Conservation (phyloP, 1,284 basidiomycete species). For the Acaromyces ingoldii region DNA sequence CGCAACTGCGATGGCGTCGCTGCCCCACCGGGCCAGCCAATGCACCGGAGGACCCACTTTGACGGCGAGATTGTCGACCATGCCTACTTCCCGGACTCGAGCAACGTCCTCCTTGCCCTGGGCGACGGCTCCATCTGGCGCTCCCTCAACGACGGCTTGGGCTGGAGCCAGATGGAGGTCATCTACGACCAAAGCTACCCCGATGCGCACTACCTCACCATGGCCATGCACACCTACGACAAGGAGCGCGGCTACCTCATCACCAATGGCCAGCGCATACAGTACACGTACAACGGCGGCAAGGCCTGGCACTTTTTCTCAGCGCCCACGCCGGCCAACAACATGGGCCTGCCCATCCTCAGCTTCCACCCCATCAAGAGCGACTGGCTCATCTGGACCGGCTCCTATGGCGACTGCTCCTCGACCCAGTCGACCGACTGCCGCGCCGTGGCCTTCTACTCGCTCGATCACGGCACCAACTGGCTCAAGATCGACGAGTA, state of each 20-base stretch:
- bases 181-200: constrained; percentile 53
- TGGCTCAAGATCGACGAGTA: constrained; percentile 81
- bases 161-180: constrained; percentile 63
- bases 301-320: constrained; percentile 63
- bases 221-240: constrained; percentile 78
- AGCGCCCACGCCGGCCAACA: constrained; percentile 71
- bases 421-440: constrained; percentile 36
- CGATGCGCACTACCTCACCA: constrained; percentile 63
- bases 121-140: constrained; percentile 78
- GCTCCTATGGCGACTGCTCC: constrained; percentile 63
- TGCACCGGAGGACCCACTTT: constrained; percentile 62
- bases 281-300: constrained; percentile 75
- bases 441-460: constrained; percentile 41
- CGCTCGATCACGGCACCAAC: constrained; percentile 60
- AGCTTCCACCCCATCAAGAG: constrained; percentile 78
- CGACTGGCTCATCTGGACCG: constrained; percentile 86
- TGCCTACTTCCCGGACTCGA: constrained; percentile 65
- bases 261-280: constrained; percentile 64
- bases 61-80: constrained; percentile 67
- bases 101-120: constrained; percentile 80
- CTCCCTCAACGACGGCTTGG: constrained; percentile 88
- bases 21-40: constrained; percentile 52
- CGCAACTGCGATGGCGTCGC: constrained; percentile 63
- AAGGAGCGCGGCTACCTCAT: constrained; percentile 82
- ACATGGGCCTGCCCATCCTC: constrained; percentile 69